Base-by-base conservation (phyloP, 441 rosid genomes). In the Aleurites moluccanus region DNA sequence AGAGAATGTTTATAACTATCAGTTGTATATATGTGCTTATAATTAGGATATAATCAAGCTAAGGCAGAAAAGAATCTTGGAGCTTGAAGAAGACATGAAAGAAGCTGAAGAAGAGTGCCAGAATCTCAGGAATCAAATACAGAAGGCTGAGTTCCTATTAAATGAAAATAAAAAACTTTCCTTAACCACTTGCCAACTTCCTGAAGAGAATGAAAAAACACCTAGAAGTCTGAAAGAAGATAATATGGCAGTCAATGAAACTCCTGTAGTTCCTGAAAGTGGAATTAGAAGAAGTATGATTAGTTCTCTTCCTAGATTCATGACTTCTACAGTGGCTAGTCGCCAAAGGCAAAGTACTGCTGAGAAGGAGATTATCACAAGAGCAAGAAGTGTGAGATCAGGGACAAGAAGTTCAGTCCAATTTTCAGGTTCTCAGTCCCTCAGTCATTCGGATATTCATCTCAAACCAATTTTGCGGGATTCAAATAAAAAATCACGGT, bases 271-370 rank as follows among this genome's bases (percentile, higher is more conserved):
- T 69, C 64, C 83, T 45, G 82, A 79, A 13, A 82, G 78, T 63
- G 61, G 72, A 50, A 70, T 63, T 0, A 87, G 80, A 76, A 77
- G 76, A 56, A 56, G 3, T 0, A 21, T 2, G 27, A 1, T 6
- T 10, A n/a, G 14, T 56, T 56, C 60, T 56, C 38, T 15, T 35
- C 97, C 98, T 33, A 88, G 93, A 57, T 94, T 92, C 84, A 94
- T 94, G 98, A 78, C 86, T 20, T 86, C 98, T 4, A 94, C 97
- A 13, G 97, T 61, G 4, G 90, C 98, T 16, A 94, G 98, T 79
- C 90, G 97, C 28, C 88, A 87, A 63, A 92, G 97, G 81, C 88
- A 85, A 84, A 79, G 73, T 42, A 78, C 85, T 57, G 84, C 87
- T 1, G 97, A 90, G 83, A 88, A 83, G 63, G 86, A 85, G 40